Base-by-base conservation (phyloP, 2,329 filamentous ascomycete species). In the Nothopassalora personata region DNA sequence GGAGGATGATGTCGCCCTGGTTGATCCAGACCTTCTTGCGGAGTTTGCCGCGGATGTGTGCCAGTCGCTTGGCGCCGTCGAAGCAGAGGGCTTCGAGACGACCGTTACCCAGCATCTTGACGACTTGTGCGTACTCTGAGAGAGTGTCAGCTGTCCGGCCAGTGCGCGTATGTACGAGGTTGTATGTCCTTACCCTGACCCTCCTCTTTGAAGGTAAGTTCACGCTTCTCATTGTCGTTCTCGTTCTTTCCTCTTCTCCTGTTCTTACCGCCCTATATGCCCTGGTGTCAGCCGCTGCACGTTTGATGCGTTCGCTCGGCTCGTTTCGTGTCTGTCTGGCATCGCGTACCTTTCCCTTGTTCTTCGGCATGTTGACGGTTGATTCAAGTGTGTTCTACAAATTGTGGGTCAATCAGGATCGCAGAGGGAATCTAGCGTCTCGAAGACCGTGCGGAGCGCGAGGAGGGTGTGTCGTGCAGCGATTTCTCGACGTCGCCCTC, bases 1-100 rank as follows among this genome's bases (percentile, higher is more conserved):
- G 82, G 49, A 93, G 85, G 75, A 93, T 92, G 75, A 96, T 96
- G 76, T 96, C 91, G 73, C 91, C 91, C 81, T 96, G 91, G 83
- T 96, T 97, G 84, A 97, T 97, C 91, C 91, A 97, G 77, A 97
- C 94, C 85, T 99, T 99, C 85, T 99, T 99, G 72, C 94, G 87
- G 72, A 99, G 89, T 80, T 99, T 97, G 80, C 93, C 93, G 66
- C 93, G 91, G 71, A 90, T 91, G 75, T 93, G 88, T 65, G 88
- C 90, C 45, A 91, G 84, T 61, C 91, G 87, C 76, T 91, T 91
- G 67, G 88, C 86, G 74, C 93, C 93, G 75, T 97, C 94, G 77
- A 99, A 99, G 81, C 93, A 97, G 69, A 91, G 81, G 18, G 91
- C 91, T 78, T 96, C 91, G 52, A 97, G 86, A 70, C 92, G 90